A percentile compares a stretch with the other conserved stretches of the same genome.
These are phyloP conservation scores for Dothistroma pini DNA, from an alignment of 2,329 filamentous ascomycete species.

Conservation along the genomic window DNA sequence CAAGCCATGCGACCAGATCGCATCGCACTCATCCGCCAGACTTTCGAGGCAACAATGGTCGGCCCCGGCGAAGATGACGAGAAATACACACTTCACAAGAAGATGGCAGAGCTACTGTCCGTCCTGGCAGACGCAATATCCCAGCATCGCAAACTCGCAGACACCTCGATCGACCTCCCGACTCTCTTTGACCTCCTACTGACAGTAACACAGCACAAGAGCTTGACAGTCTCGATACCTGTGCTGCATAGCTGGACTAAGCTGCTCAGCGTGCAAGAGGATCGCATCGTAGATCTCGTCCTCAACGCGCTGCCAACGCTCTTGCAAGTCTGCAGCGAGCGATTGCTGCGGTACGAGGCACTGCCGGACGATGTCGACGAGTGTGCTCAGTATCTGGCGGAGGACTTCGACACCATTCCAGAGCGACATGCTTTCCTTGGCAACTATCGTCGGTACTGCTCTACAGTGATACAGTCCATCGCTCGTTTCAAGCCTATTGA, in stretches of 20 bases:
- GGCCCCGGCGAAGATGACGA: conserved; percentile 74
- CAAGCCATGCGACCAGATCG: conserved; percentile 30
- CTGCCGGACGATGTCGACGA: conserved; percentile 76
- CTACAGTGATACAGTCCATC: conserved; percentile 80
- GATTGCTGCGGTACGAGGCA: conserved; percentile 82
- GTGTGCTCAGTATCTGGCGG: conserved; percentile 75
- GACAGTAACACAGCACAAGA: conserved; percentile 75
- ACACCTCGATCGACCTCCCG: conserved; percentile 62
- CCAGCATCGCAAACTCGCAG: conserved; percentile 61
- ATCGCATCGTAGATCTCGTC: conserved; percentile 62
- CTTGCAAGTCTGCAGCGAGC: conserved; percentile 75
- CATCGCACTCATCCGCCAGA: conserved; percentile 30
- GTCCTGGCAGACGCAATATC: conserved; percentile 81
- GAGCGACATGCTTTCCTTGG: conserved; percentile 93
- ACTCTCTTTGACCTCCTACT: conserved; percentile 78
- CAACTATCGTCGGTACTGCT: conserved; percentile 90
- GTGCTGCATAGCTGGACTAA: conserved; percentile 87
- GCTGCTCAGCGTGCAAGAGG: conserved; percentile 67
- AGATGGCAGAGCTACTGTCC: conserved; percentile 88
- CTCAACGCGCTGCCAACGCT: conserved; percentile 66
- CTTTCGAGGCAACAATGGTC: conserved; percentile 28
- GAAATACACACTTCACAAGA: conserved; percentile 89
- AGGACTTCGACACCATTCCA: conserved; percentile 92
- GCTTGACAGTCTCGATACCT: conserved; percentile 89
- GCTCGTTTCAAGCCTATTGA: conserved; percentile 78